These are phyloP conservation scores for Russula virescens DNA, from an alignment of 768 basidiomycete species.

Conservation along the genomic window DNA sequence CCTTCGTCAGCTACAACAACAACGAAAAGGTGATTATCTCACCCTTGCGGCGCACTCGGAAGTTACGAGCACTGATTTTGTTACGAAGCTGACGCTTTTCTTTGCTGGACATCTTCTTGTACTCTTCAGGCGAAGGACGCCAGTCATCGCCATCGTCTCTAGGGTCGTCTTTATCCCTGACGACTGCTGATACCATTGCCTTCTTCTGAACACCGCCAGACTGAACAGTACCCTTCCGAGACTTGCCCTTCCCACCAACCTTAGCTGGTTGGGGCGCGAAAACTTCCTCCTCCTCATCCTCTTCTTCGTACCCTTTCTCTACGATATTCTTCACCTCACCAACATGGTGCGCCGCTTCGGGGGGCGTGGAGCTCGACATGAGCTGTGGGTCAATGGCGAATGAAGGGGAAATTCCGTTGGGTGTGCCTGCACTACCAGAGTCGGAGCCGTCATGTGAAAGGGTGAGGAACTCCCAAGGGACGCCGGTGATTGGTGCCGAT, in stretches of 20 bases:
- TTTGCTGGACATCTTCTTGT: constrained; percentile 92
- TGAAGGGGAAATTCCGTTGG: constrained; percentile 27
- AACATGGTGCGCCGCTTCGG: constrained; percentile 37
- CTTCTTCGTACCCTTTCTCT: constrained; percentile 31
- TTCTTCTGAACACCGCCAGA: constrained; percentile 72
- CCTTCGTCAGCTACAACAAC: neutral
- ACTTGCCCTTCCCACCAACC: constrained; percentile 44
- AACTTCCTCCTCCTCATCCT: constrained; percentile 30
- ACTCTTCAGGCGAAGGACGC: constrained; percentile 87
- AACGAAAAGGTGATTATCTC: constrained; percentile 21
- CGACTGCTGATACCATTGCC: constrained; percentile 31
- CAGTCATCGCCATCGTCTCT: constrained; percentile 65
- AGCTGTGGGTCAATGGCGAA: constrained; percentile 72
- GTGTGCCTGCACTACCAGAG: constrained; percentile 13
- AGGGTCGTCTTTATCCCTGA: constrained; percentile 43
- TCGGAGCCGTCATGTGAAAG: constrained; percentile 30
- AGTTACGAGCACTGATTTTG: constrained; percentile 95
- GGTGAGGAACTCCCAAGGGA: constrained; percentile 39
- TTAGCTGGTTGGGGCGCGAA: constrained; percentile 29
- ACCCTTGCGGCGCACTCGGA: constrained; percentile 94
- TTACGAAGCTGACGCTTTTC: constrained; percentile 95
- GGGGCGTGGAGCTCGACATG: constrained; percentile 54
- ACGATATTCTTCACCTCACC: constrained; percentile 34
- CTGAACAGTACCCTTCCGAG: constrained; percentile 63
- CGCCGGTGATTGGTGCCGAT: constrained; percentile 28